Base-by-base conservation (phyloP, 805 yeast species). In the Sporopachydermia lactativora region DNA sequence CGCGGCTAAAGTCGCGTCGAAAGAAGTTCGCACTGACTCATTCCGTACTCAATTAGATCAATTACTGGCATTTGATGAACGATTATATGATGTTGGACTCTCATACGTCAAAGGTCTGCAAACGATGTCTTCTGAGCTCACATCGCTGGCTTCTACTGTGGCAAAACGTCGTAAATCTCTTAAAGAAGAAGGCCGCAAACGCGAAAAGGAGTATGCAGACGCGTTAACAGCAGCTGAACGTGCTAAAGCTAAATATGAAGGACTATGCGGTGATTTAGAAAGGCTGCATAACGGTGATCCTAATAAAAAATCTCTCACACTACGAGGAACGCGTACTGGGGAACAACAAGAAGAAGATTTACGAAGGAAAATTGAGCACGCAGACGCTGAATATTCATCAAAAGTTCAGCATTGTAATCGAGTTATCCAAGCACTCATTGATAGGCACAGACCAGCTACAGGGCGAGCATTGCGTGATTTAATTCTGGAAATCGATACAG, bases 281-380 rank as follows among this genome's bases (percentile, higher is more conserved):
- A 78, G 81, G 50, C 68, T 86, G 36, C 75, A 80, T 52, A 69
- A 76, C 36, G 71, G 83, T 0, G 96, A 89, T 54, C 95, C 94
- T 15, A 70, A 80, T 43, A 83, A 81, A 58, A 84, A 84, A 50
- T 80, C 81, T 46, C 77, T 88, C 40, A 61, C 89, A 2, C 69
- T 92, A 54, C 83, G 83, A 54, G 80, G 81, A 44, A 73, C 83
- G 35, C 80, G 79, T 48, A 75, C 81, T 1, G 80, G 78, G 40
- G 73, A 70, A 39, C 96, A 89, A 60, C 82, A 79, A 54, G 97
- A 92, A 54, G 97, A 89, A 54, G 95, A 88, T 39, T 64, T 89
- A 15, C 75, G 71, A 45, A 64, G 77, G 41, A 88, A 89, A 54
- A 83, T 92, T 38, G 83, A 80, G 48, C 60, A 66, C 41, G 94